Evolutionary conservation across 805 yeast species (phyloP).

Genomic region (Kazachstania viticola): DNA sequence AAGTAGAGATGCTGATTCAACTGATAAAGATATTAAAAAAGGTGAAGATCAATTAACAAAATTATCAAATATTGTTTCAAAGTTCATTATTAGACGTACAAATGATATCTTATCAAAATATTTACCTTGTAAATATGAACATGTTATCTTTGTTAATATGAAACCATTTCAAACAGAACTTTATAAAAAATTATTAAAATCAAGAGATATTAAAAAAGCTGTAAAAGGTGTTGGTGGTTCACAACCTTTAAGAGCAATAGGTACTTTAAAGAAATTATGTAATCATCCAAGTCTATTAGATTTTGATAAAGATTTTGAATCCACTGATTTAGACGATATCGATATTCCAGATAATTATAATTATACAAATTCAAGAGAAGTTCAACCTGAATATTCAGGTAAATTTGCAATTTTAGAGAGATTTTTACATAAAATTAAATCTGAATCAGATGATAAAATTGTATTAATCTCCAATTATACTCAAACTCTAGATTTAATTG

Average conservation of each 20-base stretch:
- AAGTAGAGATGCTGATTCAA: slow-evolving; percentile 84
- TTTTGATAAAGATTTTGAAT: slow-evolving; percentile 51
- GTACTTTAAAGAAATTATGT: slow-evolving; percentile 77
- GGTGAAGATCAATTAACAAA: slow-evolving; percentile 65
- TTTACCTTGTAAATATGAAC: slow-evolving; percentile 91
- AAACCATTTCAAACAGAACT: slow-evolving; percentile 64
- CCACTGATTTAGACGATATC: slow-evolving; percentile 53
- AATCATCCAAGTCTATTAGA: slow-evolving; percentile 84
- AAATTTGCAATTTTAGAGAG: slow-evolving; percentile 78
- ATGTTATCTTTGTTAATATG: slow-evolving; percentile 84
- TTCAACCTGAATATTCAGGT: slow-evolving; percentile 77
- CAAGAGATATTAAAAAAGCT: slow-evolving; percentile 63
- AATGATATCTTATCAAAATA: slow-evolving; percentile 91
- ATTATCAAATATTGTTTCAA: slow-evolving; percentile 66
- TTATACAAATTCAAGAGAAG: slow-evolving; percentile 31
- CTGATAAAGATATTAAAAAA: slow-evolving; percentile 57
- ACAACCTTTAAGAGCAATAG: slow-evolving; percentile 85
- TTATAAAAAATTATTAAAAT: slow-evolving; percentile 63
- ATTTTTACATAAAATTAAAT: slow-evolving; percentile 62
- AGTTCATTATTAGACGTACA: slow-evolving; percentile 87
- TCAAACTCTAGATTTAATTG: slow-evolving; percentile 84
- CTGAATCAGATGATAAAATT: slow-evolving; percentile 86
- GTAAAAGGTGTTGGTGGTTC: slow-evolving; percentile 20
- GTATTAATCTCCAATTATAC: slow-evolving; percentile 92
- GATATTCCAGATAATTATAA: slow-evolving; percentile 62